Evolutionary conservation across 768 basidiomycete genomes (phyloP), one percentile per base, ranked within the genome.

Genomic region (Lentinula sp.): DNA sequence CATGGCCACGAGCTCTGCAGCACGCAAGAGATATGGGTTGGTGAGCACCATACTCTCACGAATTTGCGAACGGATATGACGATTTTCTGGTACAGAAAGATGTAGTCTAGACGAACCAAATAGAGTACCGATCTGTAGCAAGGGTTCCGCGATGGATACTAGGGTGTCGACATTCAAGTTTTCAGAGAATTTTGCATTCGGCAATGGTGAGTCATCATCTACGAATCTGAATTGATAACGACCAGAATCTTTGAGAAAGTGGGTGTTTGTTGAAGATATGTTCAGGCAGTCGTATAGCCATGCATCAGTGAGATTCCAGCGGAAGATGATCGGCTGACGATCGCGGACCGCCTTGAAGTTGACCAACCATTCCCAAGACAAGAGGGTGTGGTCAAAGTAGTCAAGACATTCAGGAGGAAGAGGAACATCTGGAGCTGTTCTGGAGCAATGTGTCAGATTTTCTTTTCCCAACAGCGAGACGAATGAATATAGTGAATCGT

Each of bases 31-130:
- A 10, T 72, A 65, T 5, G 78, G 71, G 64, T 88, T 85, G 18
- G 71, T 66, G 67, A 86, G 81, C 7, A 76, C 71, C 88, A 93
- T 91, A 45, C 68, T 69, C 60, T 73, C 71, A 15, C 89, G 81
- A 54, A 88, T 74, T 16, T 71, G 65, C 5, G 73, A 68, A 2
- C 85, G 83, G 31, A 84, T 66, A 13, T 67, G 69, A 53, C 75
- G 67, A 64, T 84, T 79, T 13, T 66, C 66, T 8, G 67, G 64
- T 32, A 74, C 66, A 21, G 73, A 76, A 0, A 91, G 75, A 23
- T 80, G 78, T 2, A 93, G 73, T 8, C 92, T 81, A 2, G 85
- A 84, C 1, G 89, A 86, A 4, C 89, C 90, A 71, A 93, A 93
- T 1, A 93, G 78, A 0, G 86, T 85, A 8, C 91, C 91, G 13